phyloP scores from a whole-genome alignment of 345 rosid genomes.

The Sonneratia caseolaris region DNA sequence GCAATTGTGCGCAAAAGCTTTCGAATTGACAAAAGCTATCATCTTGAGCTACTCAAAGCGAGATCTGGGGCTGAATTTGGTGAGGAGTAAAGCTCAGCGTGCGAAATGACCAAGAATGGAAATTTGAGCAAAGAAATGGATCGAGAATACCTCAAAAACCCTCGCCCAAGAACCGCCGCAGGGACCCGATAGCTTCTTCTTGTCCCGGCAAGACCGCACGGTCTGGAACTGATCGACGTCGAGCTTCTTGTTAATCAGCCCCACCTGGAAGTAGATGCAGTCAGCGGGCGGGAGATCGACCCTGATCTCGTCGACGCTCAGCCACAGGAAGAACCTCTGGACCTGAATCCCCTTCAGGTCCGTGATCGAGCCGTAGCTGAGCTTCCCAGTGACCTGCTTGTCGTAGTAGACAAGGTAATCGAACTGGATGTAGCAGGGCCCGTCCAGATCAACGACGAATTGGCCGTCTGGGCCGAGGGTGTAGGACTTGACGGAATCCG shows the following conservation, averaged over 20 bases:
- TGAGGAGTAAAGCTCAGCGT: not conserved
- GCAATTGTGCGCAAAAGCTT: not conserved
- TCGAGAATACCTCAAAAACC: conserved; percentile 25
- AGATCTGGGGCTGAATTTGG: not conserved
- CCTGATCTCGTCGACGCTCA: conserved; percentile 72
- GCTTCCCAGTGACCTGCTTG: conserved; percentile 47
- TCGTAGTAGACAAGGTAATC: conserved; percentile 88
- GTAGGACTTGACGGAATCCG: conserved; percentile 48
- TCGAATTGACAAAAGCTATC: not conserved
- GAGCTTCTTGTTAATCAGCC: conserved; percentile 81
- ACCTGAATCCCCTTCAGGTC: conserved; percentile 81
- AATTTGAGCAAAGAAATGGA: not conserved
- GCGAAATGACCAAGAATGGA: not conserved
- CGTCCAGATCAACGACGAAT: conserved; percentile 43
- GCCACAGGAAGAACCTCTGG: conserved; percentile 63
- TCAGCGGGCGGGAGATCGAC: conserved; percentile 86
- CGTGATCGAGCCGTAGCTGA: conserved; percentile 70
- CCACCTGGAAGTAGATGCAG: conserved; percentile 86
- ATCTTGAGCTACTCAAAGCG: not conserved
- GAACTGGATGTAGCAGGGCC: conserved; percentile 57
- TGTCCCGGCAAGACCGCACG: conserved; percentile 60
- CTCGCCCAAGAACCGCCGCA: conserved; percentile 32
- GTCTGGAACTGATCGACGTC: conserved; percentile 72
- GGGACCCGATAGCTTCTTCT: conserved; percentile 16
- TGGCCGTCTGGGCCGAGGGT: conserved; percentile 52